These are phyloP conservation scores for Kregervanrija fluxuum DNA, from an alignment of 805 yeast genomes.

Conservation along the genomic window DNA sequence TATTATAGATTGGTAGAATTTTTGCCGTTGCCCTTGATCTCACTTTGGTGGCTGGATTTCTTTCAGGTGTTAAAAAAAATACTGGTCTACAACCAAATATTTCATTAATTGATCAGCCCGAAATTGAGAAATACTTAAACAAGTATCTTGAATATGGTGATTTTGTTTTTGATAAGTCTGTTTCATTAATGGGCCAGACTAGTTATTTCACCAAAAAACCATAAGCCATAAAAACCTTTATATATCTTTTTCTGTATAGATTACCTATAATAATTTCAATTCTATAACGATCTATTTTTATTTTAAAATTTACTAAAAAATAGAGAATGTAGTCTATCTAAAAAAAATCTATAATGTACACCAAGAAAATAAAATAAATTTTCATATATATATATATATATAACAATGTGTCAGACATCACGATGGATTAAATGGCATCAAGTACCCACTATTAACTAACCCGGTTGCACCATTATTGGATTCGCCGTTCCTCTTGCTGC, in stretches of 20 bases:
- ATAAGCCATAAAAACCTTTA: neutral
- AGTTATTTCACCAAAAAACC: slow-evolving; percentile 46
- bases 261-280: neutral
- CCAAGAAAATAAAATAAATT: too few species aligned
- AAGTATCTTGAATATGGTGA: slow-evolving; percentile 86
- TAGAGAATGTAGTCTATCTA: neutral
- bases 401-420: slow-evolving; percentile 1
- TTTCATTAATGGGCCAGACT: slow-evolving; percentile 64
- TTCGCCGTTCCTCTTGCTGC: neutral
- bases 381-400: too few species aligned
- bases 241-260: neutral
- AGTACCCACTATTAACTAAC: slow-evolving; percentile 16
- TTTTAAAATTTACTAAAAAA: neutral
- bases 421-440: slow-evolving; percentile 29
- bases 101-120: slow-evolving; percentile 38
- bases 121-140: slow-evolving; percentile 42
- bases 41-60: slow-evolving; percentile 53
- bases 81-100: slow-evolving; percentile 62
- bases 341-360: too few species aligned
- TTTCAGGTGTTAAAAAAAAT: slow-evolving; percentile 67
- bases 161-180: slow-evolving; percentile 63
- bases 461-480: slow-evolving; percentile 5
- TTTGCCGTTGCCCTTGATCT: slow-evolving; percentile 55
- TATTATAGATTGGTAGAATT: slow-evolving; percentile 34
- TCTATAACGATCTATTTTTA: neutral